Base-by-base conservation (phyloP, 495 filamentous ascomycete species). In the Tuber aestivum region DNA sequence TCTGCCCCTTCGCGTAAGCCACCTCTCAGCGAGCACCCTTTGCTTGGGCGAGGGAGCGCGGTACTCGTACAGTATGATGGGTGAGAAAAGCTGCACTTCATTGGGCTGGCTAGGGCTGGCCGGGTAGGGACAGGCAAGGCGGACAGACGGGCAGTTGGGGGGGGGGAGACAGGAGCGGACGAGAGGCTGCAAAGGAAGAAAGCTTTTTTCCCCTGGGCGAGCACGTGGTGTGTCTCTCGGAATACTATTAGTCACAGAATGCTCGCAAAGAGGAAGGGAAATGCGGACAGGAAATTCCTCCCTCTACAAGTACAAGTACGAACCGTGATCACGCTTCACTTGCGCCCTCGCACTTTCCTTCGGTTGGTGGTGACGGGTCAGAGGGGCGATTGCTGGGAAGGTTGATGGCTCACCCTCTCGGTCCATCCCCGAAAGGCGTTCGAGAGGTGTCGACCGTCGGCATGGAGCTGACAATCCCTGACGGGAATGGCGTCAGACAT, bases 161-260 rank as follows among this genome's bases (percentile, higher is more conserved):
- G 78, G 41, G 56, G 38, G 50, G n/a, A 40, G 61, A 41, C 65
- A n/a, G n/a, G n/a, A n/a, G n/a, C n/a, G n/a, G n/a, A n/a, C n/a
- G n/a, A n/a, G n/a, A n/a, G n/a, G n/a, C n/a, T n/a, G n/a, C n/a
- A n/a, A 38, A 42, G 38, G 48, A 35, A 45, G 70, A 79, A 56
- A 71, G 48, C 44, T 79, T 79, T 69, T 70, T 45, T 61, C 75
- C 45, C 65, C 48, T 42, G 44, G 70, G 32, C 56, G 78, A n/a
- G 78, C 78, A 79, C 78, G 78, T 79, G 78, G 78, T 79, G 76
- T 71, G 72, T 71, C 32, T 14, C 41, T 42, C 68, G 65, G 40
- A 72, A 79, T 78, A 70, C 74, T 56, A 79, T 79, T 79, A 79
- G 78, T 79, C 78, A 79, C 70, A 75, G 78, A 79, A 75, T 79